Evolutionary conservation across 768 basidiomycete species (phyloP).

Genomic region (Boletus rubescentipes): DNA sequence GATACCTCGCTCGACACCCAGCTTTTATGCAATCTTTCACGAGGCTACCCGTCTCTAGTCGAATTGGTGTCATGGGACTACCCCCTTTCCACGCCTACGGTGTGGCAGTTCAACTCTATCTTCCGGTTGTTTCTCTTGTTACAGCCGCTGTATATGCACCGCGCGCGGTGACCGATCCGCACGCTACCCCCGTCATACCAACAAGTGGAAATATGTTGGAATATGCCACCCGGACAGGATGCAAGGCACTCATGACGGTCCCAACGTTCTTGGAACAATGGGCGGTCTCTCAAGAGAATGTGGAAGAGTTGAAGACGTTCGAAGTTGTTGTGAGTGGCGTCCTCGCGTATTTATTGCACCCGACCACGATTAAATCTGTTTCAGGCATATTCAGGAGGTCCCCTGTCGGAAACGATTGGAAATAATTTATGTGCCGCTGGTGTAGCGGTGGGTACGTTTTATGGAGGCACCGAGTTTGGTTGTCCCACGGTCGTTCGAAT

Average conservation of each 20-base stretch:
- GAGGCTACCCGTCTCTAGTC: conserved; percentile 7
- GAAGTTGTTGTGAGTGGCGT: conserved; percentile 17
- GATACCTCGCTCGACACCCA: neutral
- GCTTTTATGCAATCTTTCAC: neutral
- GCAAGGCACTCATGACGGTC: conserved; percentile 11
- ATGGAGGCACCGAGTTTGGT: conserved; percentile 27
- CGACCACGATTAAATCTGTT: neutral
- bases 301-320: conserved; percentile 20
- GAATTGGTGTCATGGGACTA: conserved; percentile 30
- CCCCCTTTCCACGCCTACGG: conserved; percentile 44
- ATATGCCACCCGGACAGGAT: conserved; percentile 3
- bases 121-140: conserved; percentile 26
- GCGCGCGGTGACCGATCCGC: neutral
- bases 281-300: conserved; percentile 8
- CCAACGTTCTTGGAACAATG: conserved; percentile 22
- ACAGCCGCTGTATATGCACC: conserved; percentile 37
- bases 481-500: neutral
- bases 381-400: conserved; percentile 14
- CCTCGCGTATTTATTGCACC: neutral
- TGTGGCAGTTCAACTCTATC: conserved; percentile 29
- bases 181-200: conserved; percentile 17
- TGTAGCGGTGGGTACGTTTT: conserved; percentile 8
- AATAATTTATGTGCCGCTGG: conserved; percentile 19
- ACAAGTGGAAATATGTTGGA: conserved; percentile 24
- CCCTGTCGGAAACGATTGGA: conserved; percentile 13